Evolutionary conservation across 2,329 filamentous ascomycete genomes (phyloP).

Genomic region (Aspergillus felis): DNA sequence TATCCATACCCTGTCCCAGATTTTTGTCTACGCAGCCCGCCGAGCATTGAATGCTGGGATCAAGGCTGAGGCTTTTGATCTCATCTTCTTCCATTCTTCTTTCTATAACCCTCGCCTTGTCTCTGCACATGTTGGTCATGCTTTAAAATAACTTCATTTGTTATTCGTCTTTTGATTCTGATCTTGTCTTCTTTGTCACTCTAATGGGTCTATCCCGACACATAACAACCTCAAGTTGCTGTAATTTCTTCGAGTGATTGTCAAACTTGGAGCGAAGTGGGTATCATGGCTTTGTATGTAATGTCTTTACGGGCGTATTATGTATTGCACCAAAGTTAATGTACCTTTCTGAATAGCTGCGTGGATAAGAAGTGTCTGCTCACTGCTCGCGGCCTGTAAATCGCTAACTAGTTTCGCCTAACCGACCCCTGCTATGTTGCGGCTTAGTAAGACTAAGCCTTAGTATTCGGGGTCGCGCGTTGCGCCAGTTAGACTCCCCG

Average conservation of each 20-base stretch:
- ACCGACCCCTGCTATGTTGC: too few relatives aligned
- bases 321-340: neutral
- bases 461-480: too few relatives aligned
- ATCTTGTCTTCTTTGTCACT: constrained; percentile 2
- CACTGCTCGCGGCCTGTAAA: too few relatives aligned
- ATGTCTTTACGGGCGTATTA: neutral
- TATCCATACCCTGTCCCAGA: constrained; percentile 25
- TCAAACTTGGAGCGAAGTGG: neutral
- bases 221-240: too few relatives aligned
- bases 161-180: neutral
- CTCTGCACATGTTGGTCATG: neutral
- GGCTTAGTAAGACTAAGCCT: too few relatives aligned
- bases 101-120: too few relatives aligned
- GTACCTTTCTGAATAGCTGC: too few relatives aligned
- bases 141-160: constrained; percentile 1
- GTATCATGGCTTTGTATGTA: neutral
- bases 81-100: constrained; percentile 6
- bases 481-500: too few relatives aligned
- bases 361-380: too few relatives aligned
- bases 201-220: neutral
- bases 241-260: neutral
- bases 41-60: constrained; percentile 21
- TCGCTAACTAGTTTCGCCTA: too few relatives aligned
- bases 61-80: neutral
- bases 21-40: constrained; percentile 17